Conservation (phyloP, 805 yeast species). For the Soucietia sequanensis region DNA sequence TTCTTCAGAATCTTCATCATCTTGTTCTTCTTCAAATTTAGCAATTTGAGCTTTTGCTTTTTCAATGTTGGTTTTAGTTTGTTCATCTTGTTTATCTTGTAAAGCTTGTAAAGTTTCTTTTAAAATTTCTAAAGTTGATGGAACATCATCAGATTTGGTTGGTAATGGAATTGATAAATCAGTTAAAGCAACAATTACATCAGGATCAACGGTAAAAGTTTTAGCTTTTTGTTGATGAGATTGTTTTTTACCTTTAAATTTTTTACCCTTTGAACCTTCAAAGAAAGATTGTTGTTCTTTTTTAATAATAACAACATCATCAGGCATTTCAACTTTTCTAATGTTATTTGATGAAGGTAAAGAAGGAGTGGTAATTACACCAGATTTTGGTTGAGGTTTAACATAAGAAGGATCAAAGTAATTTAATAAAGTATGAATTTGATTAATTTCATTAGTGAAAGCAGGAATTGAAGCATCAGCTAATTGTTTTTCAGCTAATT, state of each 20-base stretch:
- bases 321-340: slow-evolving; percentile 62
- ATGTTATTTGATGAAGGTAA: slow-evolving; percentile 20
- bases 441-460: slow-evolving; percentile 70
- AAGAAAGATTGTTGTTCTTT: slow-evolving; percentile 61
- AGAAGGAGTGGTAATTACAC: slow-evolving; percentile 21
- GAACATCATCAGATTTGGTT: slow-evolving; percentile 66
- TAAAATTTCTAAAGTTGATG: slow-evolving; percentile 62
- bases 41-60: slow-evolving; percentile 77
- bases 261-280: slow-evolving; percentile 44
- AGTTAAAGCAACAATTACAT: slow-evolving; percentile 70
- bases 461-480: slow-evolving; percentile 81
- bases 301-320: slow-evolving; percentile 59
- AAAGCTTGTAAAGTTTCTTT: slow-evolving; percentile 70
- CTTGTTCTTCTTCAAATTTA: slow-evolving; percentile 55
- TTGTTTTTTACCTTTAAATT: slow-evolving; percentile 32
- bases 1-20: slow-evolving; percentile 41
- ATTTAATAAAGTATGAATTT: slow-evolving; percentile 68
- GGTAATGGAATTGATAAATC: slow-evolving; percentile 81
- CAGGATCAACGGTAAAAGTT: slow-evolving; percentile 74
- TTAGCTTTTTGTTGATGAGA: slow-evolving; percentile 54
- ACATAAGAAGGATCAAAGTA: slow-evolving; percentile 80
- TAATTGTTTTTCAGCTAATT: slow-evolving; percentile 62
- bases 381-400: slow-evolving; percentile 43
- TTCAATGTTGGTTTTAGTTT: slow-evolving; percentile 72
- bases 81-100: slow-evolving; percentile 72